A percentile compares a stretch with the other conserved stretches of the same genome.
Evolutionary conservation across 768 basidiomycete species (phyloP).

Genomic region (Psilocybe subaeruginosa): DNA sequence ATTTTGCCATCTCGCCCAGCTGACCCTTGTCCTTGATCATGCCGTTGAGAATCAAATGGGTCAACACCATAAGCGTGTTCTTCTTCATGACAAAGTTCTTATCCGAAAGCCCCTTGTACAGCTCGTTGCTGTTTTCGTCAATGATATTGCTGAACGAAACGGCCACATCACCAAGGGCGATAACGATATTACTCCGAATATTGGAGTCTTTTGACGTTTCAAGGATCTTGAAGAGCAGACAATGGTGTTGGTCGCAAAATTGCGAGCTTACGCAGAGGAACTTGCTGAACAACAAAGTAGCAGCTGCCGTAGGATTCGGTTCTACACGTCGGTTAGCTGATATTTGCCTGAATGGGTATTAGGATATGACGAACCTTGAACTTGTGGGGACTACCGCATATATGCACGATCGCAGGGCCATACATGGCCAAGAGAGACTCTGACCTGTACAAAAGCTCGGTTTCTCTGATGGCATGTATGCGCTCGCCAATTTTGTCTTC

Average conservation of each 20-base stretch:
- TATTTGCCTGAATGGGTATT: neutral
- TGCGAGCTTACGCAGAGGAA: slow-evolving; percentile 94
- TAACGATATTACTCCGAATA: slow-evolving; percentile 95
- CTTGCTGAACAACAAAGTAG: slow-evolving; percentile 90
- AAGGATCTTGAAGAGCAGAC: slow-evolving; percentile 90
- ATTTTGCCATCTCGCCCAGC: slow-evolving; percentile 99
- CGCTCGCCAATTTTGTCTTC: slow-evolving; percentile 98
- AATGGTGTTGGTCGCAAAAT: slow-evolving; percentile 91
- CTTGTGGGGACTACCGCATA: slow-evolving; percentile 87
- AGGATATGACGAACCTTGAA: slow-evolving; percentile 68
- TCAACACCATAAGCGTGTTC: slow-evolving; percentile 98
- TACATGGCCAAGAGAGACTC: slow-evolving; percentile 79
- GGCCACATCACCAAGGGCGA: slow-evolving; percentile 96
- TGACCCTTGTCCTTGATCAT: slow-evolving; percentile 99
- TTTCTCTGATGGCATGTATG: slow-evolving; percentile 82
- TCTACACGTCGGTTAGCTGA: slow-evolving; percentile 48
- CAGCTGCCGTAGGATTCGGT: slow-evolving; percentile 85
- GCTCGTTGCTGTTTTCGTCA: slow-evolving; percentile 94
- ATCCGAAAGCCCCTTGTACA: slow-evolving; percentile 91
- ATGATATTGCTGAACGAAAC: slow-evolving; percentile 98
- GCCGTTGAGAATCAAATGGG: slow-evolving; percentile 94
- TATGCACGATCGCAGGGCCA: slow-evolving; percentile 88
- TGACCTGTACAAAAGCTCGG: slow-evolving; percentile 83
- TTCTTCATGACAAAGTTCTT: slow-evolving; percentile 91
- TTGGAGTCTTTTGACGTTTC: slow-evolving; percentile 89